These are phyloP conservation scores for Spatholobus suberectus DNA, from an alignment of 306 rosid genomes.

Conservation along the genomic window DNA sequence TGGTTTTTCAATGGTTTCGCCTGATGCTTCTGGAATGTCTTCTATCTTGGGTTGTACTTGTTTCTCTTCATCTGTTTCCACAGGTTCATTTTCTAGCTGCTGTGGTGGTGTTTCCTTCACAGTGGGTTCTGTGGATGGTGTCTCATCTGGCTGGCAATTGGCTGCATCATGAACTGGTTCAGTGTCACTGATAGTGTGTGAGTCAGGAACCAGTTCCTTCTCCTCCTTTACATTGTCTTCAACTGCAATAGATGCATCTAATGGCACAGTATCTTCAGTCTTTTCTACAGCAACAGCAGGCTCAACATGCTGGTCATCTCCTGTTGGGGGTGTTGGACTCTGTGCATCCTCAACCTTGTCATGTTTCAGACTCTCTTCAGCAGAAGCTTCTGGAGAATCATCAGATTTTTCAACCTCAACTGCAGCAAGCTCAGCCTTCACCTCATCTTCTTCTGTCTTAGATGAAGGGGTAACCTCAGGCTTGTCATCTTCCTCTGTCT, in stretches of 20 bases:
- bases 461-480: constrained; percentile 40
- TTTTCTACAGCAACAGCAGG: constrained; percentile 37
- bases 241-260: constrained; percentile 29
- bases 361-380: constrained; percentile 36
- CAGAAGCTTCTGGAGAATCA: constrained; percentile 40
- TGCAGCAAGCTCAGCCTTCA: constrained; percentile 36
- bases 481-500: constrained; percentile 48
- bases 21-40: constrained; percentile 40
- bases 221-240: constrained; percentile 36
- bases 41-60: constrained; percentile 30
- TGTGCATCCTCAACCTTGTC: constrained; percentile 38
- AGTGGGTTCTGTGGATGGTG: constrained; percentile 13
- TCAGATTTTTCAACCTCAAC: constrained; percentile 39
- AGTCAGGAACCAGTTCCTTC: constrained; percentile 43
- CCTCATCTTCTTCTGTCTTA: constrained; percentile 36
- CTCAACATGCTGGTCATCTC: constrained; percentile 36
- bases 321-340: constrained; percentile 27
- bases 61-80: constrained; percentile 44
- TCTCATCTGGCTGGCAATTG: constrained; percentile 26
- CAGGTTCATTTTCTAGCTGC: constrained; percentile 28
- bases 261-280: constrained; percentile 36
- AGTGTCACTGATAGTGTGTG: constrained; percentile 22
- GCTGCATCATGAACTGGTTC: constrained; percentile 36
- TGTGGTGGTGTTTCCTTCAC: constrained; percentile 43
- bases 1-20: constrained; percentile 32